Percentiles rank a stretch among this genome's conserved stretches.
Conservation (phyloP, 768 basidiomycete genomes). For the Melanogaster broomeanus region DNA sequence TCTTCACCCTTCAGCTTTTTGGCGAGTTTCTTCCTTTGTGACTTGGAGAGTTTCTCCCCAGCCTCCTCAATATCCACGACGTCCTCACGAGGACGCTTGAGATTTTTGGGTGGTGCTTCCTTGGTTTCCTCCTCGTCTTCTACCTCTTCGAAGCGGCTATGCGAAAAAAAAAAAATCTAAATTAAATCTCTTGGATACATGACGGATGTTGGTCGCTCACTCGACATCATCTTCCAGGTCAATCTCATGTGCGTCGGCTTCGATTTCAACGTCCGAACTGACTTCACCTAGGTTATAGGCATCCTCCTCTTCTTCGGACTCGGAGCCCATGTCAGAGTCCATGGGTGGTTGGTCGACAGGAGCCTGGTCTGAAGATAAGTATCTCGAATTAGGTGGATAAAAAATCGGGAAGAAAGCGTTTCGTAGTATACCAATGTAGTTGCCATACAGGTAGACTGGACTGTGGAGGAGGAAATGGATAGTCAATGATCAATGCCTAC, state of each 20-base stretch:
- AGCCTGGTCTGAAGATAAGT: slow-evolving; percentile 50
- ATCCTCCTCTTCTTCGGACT: slow-evolving; percentile 48
- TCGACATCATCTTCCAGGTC: slow-evolving; percentile 46
- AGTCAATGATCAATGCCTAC: slow-evolving; percentile 6
- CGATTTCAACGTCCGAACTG: slow-evolving; percentile 82
- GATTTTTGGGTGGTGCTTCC: slow-evolving; percentile 35
- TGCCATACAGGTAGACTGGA: slow-evolving; percentile 77
- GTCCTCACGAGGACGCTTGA: slow-evolving; percentile 77
- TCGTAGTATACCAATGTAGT: slow-evolving; percentile 66
- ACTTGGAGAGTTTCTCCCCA: slow-evolving; percentile 46
- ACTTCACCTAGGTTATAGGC: slow-evolving; percentile 69
- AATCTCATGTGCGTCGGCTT: slow-evolving; percentile 59
- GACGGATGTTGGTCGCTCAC: slow-evolving; percentile 35
- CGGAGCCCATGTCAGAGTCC: slow-evolving; percentile 50
- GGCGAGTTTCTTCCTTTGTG: slow-evolving; percentile 58
- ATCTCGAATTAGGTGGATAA: not conserved
- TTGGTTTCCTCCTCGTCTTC: slow-evolving; percentile 31
- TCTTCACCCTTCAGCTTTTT: slow-evolving; percentile 76
- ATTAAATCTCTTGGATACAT: not conserved
- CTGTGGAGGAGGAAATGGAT: slow-evolving; percentile 34
- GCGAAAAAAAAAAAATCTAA: not conserved
- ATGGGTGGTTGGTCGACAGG: slow-evolving; percentile 50
- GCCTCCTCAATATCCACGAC: slow-evolving; percentile 41
- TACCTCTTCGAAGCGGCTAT: slow-evolving; percentile 74
- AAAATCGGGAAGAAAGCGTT: not conserved